Base-by-base conservation (phyloP, 441 rosid species). In the Aleurites moluccanus region DNA sequence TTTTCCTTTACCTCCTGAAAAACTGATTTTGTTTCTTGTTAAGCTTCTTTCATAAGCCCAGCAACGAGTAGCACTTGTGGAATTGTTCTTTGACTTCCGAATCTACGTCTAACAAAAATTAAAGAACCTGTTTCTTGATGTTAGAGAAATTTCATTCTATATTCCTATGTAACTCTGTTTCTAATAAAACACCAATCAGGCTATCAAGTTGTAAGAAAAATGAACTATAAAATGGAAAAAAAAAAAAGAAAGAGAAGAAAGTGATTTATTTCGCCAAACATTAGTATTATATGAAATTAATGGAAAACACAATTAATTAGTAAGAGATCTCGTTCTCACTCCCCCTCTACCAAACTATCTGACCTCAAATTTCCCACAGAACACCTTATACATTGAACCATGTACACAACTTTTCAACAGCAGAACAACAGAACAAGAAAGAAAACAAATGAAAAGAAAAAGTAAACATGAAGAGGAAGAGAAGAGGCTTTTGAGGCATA, bases 401-500 rank as follows among this genome's bases (percentile, higher is more conserved):
- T 35, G 2, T 18, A 13, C 6, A 21, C 30, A 50, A 11, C 63
- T 33, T 60, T 27, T 50, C 52, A 63, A 38, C 52, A 72, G 18
- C 57, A 57, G 25, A 65, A 64, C 5, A 52, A 68, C 61, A 77
- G 16, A 77, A 28, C 71, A 64, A 16, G 70, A 50, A 74, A 65
- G 15, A 83, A 60, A 42, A 72, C 16, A 47, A 77, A 53, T 35
- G 55, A 74, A 40, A 61, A 57, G 21, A 55, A 72, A 38, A 68
- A 3, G 56, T 77, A 73, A 30, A 72, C 69, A 38, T 47, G 84
- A 42, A 72, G 59, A 15, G 79, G 62, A 42, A 72, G 71, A 69
- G 72, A 45, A 73, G 86, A 64, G 25, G 86, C 83, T 10, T 73
- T 59, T 21, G 89, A 83, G 67, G 87, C 73, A 23, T 83, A 86